phyloP scores from a whole-genome alignment of 768 basidiomycete genomes.

The Suillus placidus region DNA sequence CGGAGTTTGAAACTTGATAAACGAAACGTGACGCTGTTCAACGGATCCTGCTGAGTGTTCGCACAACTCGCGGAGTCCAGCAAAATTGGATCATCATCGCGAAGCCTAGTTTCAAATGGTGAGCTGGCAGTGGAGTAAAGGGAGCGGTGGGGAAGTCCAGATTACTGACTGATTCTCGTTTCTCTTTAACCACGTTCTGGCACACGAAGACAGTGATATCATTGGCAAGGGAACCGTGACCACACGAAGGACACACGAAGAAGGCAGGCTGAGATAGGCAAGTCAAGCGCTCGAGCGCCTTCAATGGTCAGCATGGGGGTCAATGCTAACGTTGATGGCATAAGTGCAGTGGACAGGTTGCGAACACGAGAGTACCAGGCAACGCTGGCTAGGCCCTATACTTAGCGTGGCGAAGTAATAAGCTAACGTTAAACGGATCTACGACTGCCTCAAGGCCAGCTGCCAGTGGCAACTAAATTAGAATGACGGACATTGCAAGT shows the following conservation, averaged over 20 bases:
- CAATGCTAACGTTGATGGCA: background rate
- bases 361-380: background rate
- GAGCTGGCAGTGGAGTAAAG: background rate
- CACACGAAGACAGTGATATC: constrained; percentile 1
- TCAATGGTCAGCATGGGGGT: background rate
- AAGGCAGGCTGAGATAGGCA: constrained; percentile 6
- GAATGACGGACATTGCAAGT: constrained; percentile 4
- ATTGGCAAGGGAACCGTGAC: constrained; percentile 6
- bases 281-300: background rate
- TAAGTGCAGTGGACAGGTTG: background rate
- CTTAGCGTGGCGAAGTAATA: background rate
- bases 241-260: background rate
- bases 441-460: background rate
- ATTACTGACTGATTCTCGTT: background rate
- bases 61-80: background rate
- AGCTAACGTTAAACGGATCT: background rate
- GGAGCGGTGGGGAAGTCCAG: background rate
- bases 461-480: background rate
- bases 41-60: background rate
- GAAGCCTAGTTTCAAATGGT: constrained; percentile 1
- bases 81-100: background rate
- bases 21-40: background rate
- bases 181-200: background rate
- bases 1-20: constrained; percentile 3
- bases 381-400: background rate